Evolutionary conservation across 352 stramenopile species (phyloP).

Genomic region (Pythium vanterpoolii): DNA sequence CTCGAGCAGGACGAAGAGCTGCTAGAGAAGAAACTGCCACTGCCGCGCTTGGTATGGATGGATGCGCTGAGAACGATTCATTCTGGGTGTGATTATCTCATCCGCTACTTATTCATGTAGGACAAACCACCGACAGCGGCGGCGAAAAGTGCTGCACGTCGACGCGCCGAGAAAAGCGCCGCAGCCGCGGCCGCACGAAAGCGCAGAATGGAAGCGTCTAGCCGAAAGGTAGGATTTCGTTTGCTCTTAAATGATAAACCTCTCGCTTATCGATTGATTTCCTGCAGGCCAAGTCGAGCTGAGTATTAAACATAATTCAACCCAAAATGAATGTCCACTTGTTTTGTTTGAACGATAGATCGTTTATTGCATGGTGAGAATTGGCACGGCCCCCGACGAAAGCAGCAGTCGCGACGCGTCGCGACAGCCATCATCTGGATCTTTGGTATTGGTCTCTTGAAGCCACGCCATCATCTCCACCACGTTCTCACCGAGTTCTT

Average conservation of each 20-base stretch:
- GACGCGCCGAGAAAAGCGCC: slow-evolving; percentile 10
- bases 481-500: slow-evolving; percentile 49
- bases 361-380: slow-evolving; percentile 27
- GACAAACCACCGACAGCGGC: slow-evolving; percentile 6
- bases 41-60: slow-evolving; percentile 7
- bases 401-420: slow-evolving; percentile 57
- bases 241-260: too few species aligned
- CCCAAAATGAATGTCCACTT: neutral
- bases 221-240: neutral
- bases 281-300: neutral
- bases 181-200: neutral
- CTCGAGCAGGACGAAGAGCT: slow-evolving; percentile 24
- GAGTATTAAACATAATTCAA: neutral
- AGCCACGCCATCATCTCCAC: slow-evolving; percentile 54
- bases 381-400: slow-evolving; percentile 37
- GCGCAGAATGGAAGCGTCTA: neutral
- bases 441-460: slow-evolving; percentile 33
- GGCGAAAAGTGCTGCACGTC: slow-evolving; percentile 2
- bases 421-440: slow-evolving; percentile 66
- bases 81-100: neutral
- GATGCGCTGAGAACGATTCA: neutral
- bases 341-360: too few species aligned
- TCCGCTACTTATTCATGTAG: neutral
- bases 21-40: slow-evolving; percentile 15
- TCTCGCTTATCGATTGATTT: too few species aligned